Evolutionary conservation across 2,329 filamentous ascomycete genomes (phyloP).

Genomic region (Phyllosticta citribraziliensis): DNA sequence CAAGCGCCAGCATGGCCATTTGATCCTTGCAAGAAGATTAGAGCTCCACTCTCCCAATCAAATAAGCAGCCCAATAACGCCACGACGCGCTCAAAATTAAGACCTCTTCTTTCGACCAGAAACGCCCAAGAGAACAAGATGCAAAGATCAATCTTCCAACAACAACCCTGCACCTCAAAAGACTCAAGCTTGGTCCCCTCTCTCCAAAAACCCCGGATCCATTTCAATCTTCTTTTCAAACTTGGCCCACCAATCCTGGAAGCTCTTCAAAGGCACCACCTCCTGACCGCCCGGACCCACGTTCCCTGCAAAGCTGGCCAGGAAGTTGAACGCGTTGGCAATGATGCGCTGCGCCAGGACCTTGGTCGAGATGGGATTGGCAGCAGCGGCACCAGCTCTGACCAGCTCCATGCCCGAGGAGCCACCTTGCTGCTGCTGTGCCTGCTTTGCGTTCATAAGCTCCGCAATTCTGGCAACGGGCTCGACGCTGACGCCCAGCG

Average conservation of each 20-base stretch:
- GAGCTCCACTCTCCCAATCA: neutral
- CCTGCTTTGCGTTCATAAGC: conserved; percentile 53
- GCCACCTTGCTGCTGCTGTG: conserved; percentile 12
- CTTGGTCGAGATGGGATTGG: conserved; percentile 52
- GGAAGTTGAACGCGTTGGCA: conserved; percentile 92
- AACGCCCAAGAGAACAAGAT: neutral
- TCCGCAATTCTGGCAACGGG: conserved; percentile 59
- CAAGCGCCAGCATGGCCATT: neutral
- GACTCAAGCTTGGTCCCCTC: conserved; percentile 33
- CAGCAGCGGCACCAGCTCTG: conserved; percentile 19
- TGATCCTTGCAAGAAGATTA: neutral
- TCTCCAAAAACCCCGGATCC: conserved; percentile 84
- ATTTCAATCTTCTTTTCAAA: conserved; percentile 79
- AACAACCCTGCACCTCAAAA: neutral
- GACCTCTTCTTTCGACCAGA: neutral
- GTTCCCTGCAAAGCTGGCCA: conserved; percentile 72
- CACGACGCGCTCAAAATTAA: too few species aligned
- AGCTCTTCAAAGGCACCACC: conserved; percentile 86
- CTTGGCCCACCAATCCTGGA: conserved; percentile 96
- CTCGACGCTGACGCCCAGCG: conserved; percentile 77
- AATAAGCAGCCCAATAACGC: too few species aligned
- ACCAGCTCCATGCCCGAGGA: conserved; percentile 23
- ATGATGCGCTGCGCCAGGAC: conserved; percentile 88
- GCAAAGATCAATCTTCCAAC: neutral
- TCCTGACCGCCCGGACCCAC: conserved; percentile 57